These are phyloP conservation scores for Penicillium manginii DNA, from an alignment of 495 filamentous ascomycete genomes.

Conservation along the genomic window DNA sequence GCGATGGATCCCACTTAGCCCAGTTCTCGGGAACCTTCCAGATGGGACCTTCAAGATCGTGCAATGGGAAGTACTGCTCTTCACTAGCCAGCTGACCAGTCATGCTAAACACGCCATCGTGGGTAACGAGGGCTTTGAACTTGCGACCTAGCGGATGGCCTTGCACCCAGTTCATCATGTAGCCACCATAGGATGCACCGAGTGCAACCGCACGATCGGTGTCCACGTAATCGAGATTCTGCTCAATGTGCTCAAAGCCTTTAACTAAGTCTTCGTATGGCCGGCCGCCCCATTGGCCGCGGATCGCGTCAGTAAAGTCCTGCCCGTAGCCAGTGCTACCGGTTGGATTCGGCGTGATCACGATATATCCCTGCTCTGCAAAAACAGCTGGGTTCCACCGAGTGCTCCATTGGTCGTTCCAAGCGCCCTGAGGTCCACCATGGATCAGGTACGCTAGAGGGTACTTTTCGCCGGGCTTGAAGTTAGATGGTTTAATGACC, in stretches of 20 bases:
- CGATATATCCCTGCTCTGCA: conserved; percentile 89
- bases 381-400: conserved; percentile 92
- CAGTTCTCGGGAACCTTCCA: conserved; percentile 75
- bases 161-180: conserved; percentile 74
- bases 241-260: conserved; percentile 75
- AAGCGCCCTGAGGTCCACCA: conserved; percentile 85
- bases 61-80: conserved; percentile 86
- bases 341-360: conserved; percentile 86
- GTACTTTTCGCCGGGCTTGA: conserved; percentile 73
- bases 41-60: conserved; percentile 79
- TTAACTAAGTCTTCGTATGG: conserved; percentile 83
- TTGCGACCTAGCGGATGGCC: conserved; percentile 62
- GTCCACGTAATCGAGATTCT: conserved; percentile 76
- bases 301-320: conserved; percentile 75
- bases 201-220: conserved; percentile 75
- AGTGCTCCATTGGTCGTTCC: conserved; percentile 83
- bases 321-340: conserved; percentile 88
- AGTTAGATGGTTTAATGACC: conserved; percentile 80
- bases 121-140: conserved; percentile 88
- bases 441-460: conserved; percentile 85
- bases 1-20: conserved; percentile 80
- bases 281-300: conserved; percentile 74
- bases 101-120: conserved; percentile 88
- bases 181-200: conserved; percentile 87
- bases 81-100: conserved; percentile 74